Base-by-base conservation (phyloP, 257 asterid genomes). In the Penstemon barbatus region DNA sequence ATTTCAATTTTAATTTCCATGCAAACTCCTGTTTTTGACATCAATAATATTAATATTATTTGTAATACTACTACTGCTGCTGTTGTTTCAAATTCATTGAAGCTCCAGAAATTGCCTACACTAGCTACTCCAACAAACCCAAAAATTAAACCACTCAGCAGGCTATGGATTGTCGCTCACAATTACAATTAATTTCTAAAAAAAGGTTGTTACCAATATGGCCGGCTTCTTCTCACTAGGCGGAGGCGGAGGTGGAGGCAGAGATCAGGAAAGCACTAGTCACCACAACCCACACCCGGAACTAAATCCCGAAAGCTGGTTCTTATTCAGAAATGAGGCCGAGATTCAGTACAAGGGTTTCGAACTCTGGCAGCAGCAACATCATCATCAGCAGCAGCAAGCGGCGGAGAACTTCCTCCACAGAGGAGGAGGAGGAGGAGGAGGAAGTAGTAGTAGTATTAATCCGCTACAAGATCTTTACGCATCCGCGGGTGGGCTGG, bases 171-270 rank as follows among this genome's bases (percentile, higher is more conserved):
- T 78, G 84, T 77, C 81, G 68, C 75, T 75, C 78, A 74, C 73
- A 74, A 63, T 78, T 60, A 11, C 65, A 41, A 63, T 37, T 25
- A 25, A 25, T 25, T 60, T 41, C 70, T n/a, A 66, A 77, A 62
- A 70, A 74, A 51, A 15, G 10, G 41, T 42, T 42, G 9, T 1
- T 5, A 13, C 65, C 71, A 3, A 74, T 56, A 91, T 91, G 98
- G 90, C 98, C 75, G 92, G 87, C 55, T 91, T 91, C 63, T 91
- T 89, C 82, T 91, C 98, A 60, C 85, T 91, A 88, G 85, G 90
- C 7, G 91, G 78, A 7, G 63, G 63, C 0, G 61, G 37, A 39
- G 71, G 70, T 2, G 61, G 54, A n/a, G 63, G 74, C 3, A 25
- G 33, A 25, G 33, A 25, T 1, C 33, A 25, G 33, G 42, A 36